Evolutionary conservation across 2,329 filamentous ascomycete species (phyloP).

Genomic region (Verticillium nonalfalfae): DNA sequence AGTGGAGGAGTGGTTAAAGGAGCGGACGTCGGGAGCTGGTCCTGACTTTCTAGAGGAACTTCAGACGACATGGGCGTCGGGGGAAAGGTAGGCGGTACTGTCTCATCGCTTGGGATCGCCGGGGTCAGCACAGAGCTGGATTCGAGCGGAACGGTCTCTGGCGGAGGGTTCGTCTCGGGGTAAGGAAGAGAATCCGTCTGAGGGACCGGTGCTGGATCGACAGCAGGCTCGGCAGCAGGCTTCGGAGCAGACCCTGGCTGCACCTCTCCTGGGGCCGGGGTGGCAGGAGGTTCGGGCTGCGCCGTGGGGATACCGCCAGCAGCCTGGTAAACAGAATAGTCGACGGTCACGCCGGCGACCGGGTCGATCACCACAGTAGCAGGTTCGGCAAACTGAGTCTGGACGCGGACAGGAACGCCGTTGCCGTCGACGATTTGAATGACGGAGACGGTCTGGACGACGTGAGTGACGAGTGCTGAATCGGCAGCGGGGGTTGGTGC

Average conservation of each 20-base stretch:
- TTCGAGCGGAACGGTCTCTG: neutral
- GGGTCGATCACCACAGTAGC: slow-evolving; percentile 30
- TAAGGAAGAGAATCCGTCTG: neutral
- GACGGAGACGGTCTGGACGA: slow-evolving; percentile 50
- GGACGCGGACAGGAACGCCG: slow-evolving; percentile 36
- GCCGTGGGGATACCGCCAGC: slow-evolving; percentile 1
- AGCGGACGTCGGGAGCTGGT: slow-evolving; percentile 1
- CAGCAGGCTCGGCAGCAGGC: neutral
- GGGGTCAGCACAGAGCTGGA: neutral
- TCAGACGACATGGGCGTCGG: neutral
- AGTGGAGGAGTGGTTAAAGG: neutral
- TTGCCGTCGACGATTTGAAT: slow-evolving; percentile 43
- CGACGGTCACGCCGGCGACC: slow-evolving; percentile 28
- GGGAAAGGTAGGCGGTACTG: neutral
- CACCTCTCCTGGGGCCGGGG: neutral
- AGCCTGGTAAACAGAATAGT: slow-evolving; percentile 2
- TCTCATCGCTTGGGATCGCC: neutral
- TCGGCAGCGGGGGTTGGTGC: slow-evolving; percentile 11
- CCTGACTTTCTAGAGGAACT: neutral
- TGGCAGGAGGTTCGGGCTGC: slow-evolving; percentile 2
- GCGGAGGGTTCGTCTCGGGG: neutral
- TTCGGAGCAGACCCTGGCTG: neutral
- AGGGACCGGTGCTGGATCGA: neutral
- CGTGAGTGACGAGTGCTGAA: slow-evolving; percentile 29
- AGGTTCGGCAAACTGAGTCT: slow-evolving; percentile 33